These are phyloP conservation scores for Backusella morwellensis DNA, from an alignment of 192 early-diverging fungal genomes.

Conservation along the genomic window DNA sequence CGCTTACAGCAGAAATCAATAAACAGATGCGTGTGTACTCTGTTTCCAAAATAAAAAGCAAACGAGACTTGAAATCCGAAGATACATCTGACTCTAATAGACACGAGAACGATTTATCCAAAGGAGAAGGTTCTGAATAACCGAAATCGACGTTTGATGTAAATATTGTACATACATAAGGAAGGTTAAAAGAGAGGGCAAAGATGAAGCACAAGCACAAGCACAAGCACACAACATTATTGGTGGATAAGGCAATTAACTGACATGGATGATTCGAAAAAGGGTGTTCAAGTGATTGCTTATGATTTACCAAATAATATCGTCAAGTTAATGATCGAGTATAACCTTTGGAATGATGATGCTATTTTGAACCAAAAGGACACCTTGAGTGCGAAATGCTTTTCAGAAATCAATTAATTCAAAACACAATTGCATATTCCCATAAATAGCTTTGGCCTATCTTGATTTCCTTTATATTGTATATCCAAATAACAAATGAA, in stretches of 20 bases:
- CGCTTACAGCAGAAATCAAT: too few species aligned
- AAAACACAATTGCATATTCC: slow-evolving; percentile 56
- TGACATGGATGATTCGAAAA: slow-evolving; percentile 51
- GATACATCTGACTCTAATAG: slow-evolving; percentile 19
- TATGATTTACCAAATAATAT: slow-evolving; percentile 61
- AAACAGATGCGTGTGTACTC: slow-evolving; percentile 59
- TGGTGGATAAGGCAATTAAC: slow-evolving; percentile 57
- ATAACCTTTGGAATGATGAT: slow-evolving; percentile 57
- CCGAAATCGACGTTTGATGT: slow-evolving; percentile 39
- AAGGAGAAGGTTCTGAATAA: slow-evolving; percentile 33
- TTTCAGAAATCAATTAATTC: background rate
- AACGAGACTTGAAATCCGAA: slow-evolving; percentile 32
- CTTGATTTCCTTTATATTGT: background rate
- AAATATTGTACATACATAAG: slow-evolving; percentile 40
- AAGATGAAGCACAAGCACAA: slow-evolving; percentile 60
- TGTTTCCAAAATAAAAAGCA: slow-evolving; percentile 34
- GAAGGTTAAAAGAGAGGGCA: slow-evolving; percentile 41
- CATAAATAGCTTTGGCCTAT: slow-evolving; percentile 54
- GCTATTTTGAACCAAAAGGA: slow-evolving; percentile 35
- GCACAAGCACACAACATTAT: slow-evolving; percentile 19
- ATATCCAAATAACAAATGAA: background rate
- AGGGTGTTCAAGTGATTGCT: slow-evolving; percentile 30
- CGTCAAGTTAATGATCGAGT: slow-evolving; percentile 51
- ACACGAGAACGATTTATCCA: slow-evolving; percentile 23
- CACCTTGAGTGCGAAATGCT: slow-evolving; percentile 32